Evolutionary conservation across 1,284 basidiomycete genomes (phyloP), one percentile per base, ranked within the genome.

Genomic region (Trametes hirsuta): DNA sequence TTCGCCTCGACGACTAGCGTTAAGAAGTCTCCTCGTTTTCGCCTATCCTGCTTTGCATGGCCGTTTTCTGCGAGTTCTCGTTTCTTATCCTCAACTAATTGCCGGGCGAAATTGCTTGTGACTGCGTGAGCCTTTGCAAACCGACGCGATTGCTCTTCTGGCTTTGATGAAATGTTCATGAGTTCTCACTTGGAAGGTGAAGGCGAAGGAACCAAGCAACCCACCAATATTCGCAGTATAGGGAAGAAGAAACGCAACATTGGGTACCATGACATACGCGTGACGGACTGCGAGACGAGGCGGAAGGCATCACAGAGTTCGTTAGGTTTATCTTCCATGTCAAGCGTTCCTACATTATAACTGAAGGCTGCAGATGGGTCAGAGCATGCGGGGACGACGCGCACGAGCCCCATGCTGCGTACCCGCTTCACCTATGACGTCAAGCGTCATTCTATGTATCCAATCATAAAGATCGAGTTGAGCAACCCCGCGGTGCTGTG

Each of bases 351-450:
- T 67, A 87, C 82, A n/a, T 78, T 68, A 25, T 25, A 55, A 6
- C 53, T 37, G 72, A 86, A 87, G 0, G 75, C 76, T 76, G 36
- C 10, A 15, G 14, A 18, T 18, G 39, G 25, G 30, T 35, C 6
- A 40, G 34, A n/a, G 37, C 36, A 8, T 25, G 47, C 4, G 41
- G 6, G 45, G 18, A n/a, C 41, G 22, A 11, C 24, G 6, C 3
- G 14, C 6, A 14, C 11, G 41, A 34, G 24, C 18, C 24, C 12
- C 30, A 35, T 30, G 46, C 2, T 2, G 47, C 60, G 24, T 18
- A 70, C 80, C 81, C 0, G 81, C 80, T 5, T 78, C 68, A 4
- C 81, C 81, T 58, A 84, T 83, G 15, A 81, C 72, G 63, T 84
- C 81, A 36, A 84, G 71, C 0, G 81, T 81, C 21, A 76, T 71